Conservation (phyloP, 2,329 filamentous ascomycete species). For the Pseudocercospora pini-densiflorae region DNA sequence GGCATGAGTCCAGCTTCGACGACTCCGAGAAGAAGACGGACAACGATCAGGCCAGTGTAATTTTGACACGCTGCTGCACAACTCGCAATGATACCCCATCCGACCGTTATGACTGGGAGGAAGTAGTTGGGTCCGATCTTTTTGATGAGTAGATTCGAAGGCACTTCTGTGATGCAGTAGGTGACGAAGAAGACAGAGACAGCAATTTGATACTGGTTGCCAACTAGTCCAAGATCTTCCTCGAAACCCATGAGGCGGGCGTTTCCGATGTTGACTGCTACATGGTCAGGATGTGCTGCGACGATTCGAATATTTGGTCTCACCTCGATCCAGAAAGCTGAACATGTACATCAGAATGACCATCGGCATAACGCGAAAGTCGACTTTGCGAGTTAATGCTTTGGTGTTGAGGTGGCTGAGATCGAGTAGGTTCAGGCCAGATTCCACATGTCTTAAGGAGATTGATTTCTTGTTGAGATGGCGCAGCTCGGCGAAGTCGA, state of each 20-base stretch:
- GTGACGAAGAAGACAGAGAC: constrained; percentile 29
- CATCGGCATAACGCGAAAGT: constrained; percentile 68
- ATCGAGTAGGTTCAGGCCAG: background rate
- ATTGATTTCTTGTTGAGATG: background rate
- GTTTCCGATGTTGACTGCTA: constrained; percentile 21
- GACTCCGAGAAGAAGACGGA: constrained; percentile 23
- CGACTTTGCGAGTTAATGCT: constrained; percentile 70
- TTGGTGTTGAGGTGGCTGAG: constrained; percentile 25
- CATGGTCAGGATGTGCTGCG: background rate
- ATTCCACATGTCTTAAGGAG: background rate
- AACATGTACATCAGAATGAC: constrained; percentile 76
- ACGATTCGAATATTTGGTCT: background rate
- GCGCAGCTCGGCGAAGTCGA: background rate
- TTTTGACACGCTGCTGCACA: constrained; percentile 14
- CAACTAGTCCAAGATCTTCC: constrained; percentile 18
- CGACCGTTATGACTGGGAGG: constrained; percentile 11
- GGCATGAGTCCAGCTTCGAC: constrained; percentile 18
- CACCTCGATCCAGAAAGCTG: constrained; percentile 64
- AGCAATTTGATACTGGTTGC: constrained; percentile 21
- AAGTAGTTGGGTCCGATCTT: constrained; percentile 17
- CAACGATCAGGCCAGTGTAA: constrained; percentile 13
- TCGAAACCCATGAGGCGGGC: constrained; percentile 16
- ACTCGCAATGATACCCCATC: constrained; percentile 21
- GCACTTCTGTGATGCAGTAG: constrained; percentile 21
- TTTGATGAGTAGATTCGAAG: constrained; percentile 24